Evolutionary conservation across 345 rosid species (phyloP).

Genomic region (Rhodomyrtus tomentosa): DNA sequence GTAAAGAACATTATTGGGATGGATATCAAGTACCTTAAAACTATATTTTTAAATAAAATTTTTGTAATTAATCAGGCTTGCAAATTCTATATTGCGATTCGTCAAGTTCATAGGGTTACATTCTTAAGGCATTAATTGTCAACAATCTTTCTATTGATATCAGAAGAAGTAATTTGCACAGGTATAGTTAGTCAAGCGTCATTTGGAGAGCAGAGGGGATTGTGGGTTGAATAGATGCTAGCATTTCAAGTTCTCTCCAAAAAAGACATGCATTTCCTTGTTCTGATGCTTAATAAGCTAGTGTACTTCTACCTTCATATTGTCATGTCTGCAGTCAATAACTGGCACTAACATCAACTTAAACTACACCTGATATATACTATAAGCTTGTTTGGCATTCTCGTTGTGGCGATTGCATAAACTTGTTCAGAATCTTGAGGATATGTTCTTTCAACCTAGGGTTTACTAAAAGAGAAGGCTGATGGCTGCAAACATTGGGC

Average conservation of each 20-base stretch:
- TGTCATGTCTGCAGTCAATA: neutral
- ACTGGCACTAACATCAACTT: neutral
- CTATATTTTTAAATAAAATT: neutral
- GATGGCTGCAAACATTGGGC: slow-evolving; percentile 85
- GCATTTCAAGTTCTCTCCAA: neutral
- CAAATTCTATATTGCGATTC: neutral
- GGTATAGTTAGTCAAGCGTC: neutral
- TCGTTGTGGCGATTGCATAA: neutral
- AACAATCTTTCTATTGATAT: neutral
- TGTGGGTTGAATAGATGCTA: neutral
- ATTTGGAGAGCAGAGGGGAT: neutral
- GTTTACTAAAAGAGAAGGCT: slow-evolving; percentile 49
- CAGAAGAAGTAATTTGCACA: neutral
- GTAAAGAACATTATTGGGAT: neutral
- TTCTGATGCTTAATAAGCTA: neutral
- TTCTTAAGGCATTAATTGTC: neutral
- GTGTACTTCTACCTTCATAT: neutral
- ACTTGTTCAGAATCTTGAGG: neutral
- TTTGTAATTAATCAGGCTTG: neutral
- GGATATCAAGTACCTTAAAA: neutral
- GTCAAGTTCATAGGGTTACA: neutral
- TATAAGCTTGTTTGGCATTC: neutral
- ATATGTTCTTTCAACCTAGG: slow-evolving; percentile 32
- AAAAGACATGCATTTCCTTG: neutral
- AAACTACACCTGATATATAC: neutral